A percentile compares a stretch with the other conserved stretches of the same genome.
Conservation (phyloP, 805 yeast species). For the Candida argentea region DNA sequence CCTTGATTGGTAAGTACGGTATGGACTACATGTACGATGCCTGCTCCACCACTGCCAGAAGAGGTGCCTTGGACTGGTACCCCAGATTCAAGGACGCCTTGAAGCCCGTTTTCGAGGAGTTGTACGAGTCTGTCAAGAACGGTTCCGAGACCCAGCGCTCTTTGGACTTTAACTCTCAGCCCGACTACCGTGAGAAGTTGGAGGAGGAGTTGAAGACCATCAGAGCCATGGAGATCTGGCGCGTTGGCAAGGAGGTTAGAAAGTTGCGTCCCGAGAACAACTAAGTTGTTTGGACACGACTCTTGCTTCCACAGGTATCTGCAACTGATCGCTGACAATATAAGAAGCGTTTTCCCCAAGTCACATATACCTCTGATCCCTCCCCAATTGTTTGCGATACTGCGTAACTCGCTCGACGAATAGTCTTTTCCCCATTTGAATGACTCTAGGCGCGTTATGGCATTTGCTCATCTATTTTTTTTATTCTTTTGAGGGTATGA, state of each 20-base stretch:
- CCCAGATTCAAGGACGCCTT: constrained; percentile 97
- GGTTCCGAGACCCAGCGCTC: constrained; percentile 98
- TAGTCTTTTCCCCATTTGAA: no score
- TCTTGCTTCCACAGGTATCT: no score
- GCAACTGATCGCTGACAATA: no score
- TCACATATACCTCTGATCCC: no score
- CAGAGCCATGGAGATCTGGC: constrained; percentile 99
- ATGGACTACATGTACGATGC: constrained; percentile 99
- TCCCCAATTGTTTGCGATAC: no score
- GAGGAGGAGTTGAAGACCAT: constrained; percentile 88
- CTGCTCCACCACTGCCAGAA: constrained; percentile 99
- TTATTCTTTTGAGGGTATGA: no score
- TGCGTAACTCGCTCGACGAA: no score
- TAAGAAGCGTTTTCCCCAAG: no score
- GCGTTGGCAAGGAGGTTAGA: constrained; percentile 98
- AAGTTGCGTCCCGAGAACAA: constrained; percentile 99
- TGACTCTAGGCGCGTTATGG: no score
- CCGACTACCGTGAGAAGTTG: constrained; percentile 94
- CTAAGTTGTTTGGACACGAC: no score
- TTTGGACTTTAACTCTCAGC: constrained; percentile 94
- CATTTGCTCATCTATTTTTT: no score
- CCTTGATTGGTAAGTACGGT: constrained; percentile 98
- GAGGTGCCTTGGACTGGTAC: constrained; percentile 99
- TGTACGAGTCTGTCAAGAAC: constrained; percentile 89
- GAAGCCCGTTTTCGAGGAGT: constrained; percentile 96